Percentiles rank a stretch among this genome's conserved stretches.
These are phyloP conservation scores for Penicillium lividum DNA, from an alignment of 495 filamentous ascomycete genomes.

Conservation along the genomic window DNA sequence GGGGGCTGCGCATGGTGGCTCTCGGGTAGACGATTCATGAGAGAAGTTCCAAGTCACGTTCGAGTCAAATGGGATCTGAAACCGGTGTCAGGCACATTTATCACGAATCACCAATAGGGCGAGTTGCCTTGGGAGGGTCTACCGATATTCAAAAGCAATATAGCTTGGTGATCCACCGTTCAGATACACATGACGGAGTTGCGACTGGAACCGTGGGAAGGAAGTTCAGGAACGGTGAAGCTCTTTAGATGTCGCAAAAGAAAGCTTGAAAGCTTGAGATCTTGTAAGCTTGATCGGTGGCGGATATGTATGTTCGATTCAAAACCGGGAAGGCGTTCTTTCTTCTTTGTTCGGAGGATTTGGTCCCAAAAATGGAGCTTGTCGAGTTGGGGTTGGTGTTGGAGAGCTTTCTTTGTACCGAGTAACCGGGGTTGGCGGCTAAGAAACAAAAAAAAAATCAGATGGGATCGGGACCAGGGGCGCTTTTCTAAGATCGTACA, in stretches of 20 bases:
- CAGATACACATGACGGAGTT: slow-evolving; percentile 25
- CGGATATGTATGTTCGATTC: not conserved
- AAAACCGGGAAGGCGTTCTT: not conserved
- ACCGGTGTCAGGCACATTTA: slow-evolving; percentile 17
- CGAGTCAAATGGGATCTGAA: slow-evolving; percentile 14
- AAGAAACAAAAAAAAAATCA: slow-evolving; percentile 24
- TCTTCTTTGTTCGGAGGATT: not conserved
- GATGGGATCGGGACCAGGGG: slow-evolving; percentile 24
- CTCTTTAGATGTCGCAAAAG: slow-evolving; percentile 1
- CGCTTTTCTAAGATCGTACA: slow-evolving; percentile 3
- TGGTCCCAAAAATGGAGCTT: slow-evolving; percentile 16
- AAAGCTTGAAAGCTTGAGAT: not conserved
- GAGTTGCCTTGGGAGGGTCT: not conserved
- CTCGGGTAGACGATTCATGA: slow-evolving; percentile 41
- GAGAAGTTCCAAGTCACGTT: slow-evolving; percentile 14
- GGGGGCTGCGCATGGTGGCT: not conserved
- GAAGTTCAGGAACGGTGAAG: not conserved
- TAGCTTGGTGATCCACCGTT: slow-evolving; percentile 13
- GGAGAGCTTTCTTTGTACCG: slow-evolving; percentile 3
- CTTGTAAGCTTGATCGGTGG: not conserved
- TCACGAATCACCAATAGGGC: slow-evolving; percentile 1
- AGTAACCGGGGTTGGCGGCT: slow-evolving; percentile 21
- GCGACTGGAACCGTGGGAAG: slow-evolving; percentile 4
- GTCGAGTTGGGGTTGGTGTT: slow-evolving; percentile 3
- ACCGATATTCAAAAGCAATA: slow-evolving; percentile 19